Evolutionary conservation across 1,284 basidiomycete species (phyloP), one percentile per base, ranked within the genome.

Genomic region (Vanrija pseudolonga): DNA sequence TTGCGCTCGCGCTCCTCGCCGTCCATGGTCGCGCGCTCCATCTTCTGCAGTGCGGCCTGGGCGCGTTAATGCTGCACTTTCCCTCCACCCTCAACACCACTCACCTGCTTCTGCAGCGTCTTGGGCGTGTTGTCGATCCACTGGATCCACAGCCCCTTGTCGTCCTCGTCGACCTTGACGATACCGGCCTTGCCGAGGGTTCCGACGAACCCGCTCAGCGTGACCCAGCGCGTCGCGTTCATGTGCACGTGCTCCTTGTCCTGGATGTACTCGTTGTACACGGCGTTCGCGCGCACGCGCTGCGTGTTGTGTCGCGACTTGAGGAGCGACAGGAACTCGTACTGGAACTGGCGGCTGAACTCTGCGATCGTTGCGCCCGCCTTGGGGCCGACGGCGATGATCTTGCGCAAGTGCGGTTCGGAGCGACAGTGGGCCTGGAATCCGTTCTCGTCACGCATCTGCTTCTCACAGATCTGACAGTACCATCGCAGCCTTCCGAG

Each of bases 151-250:
- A 91, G 93, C 3, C 94, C 95, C 78, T 97, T 93, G 77, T 98
- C 95, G 47, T 91, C 96, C 78, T 98, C 95, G 71, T 98, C 95
- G 20, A 97, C 96, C 61, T 89, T 84, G 4, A 87, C 90, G 46
- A 97, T 81, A 37, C 96, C 95, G 7, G 83, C 81, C 44, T 92
- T 82, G 3, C 96, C 94, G 26, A 99, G 82, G 67, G 94, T 85
- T 76, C 95, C 93, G 67, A 85, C 81, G 66, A 98, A 99, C 68
- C 96, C 95, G 12, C 89, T 89, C 57, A 98, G 82, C 11, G 95
- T 96, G 22, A 96, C 90, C 94, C 96, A 98, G 57, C 90, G 85
- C 11, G 96, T 98, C 6, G 94, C 81, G 77, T 99, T 99, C 96
- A 99, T 98, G 79, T 99, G 96, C 22, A 94, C 80, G 75, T 98